phyloP scores from a whole-genome alignment of 129 eudicot genomes.

The Flaveria bidentis region DNA sequence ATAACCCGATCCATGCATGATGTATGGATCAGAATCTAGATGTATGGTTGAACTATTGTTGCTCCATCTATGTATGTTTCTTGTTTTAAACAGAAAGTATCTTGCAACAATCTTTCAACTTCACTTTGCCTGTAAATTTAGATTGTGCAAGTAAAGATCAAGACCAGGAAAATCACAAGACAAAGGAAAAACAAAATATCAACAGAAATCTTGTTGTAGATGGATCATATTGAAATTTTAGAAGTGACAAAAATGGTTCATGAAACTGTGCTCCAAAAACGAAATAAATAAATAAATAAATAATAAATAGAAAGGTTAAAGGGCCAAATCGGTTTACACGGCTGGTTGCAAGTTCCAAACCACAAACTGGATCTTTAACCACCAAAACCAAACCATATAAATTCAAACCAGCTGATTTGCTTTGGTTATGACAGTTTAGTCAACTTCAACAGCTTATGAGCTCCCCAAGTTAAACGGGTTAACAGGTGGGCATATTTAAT shows the following conservation, averaged over 20 bases:
- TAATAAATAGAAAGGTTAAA: neutral
- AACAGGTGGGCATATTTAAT: neutral
- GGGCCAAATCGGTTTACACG: neutral
- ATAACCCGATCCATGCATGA: conserved; percentile 16
- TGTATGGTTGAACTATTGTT: conserved; percentile 31
- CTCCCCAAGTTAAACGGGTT: neutral
- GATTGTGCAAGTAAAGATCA: conserved; percentile 11
- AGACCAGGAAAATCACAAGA: neutral
- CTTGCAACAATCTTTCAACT: too few relatives aligned
- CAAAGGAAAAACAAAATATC: neutral
- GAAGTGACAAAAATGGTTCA: neutral
- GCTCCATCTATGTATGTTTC: conserved; percentile 34
- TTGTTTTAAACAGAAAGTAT: neutral
- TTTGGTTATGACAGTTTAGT: neutral
- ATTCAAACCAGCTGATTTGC: neutral
- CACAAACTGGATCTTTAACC: neutral
- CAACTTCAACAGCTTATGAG: neutral
- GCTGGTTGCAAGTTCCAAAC: neutral
- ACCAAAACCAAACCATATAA: neutral
- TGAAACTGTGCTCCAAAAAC: neutral
- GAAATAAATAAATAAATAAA: neutral
- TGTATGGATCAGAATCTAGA: conserved; percentile 14
- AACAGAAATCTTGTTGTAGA: neutral
- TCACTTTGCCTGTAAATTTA: conserved; percentile 27
- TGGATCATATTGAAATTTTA: neutral